Percentiles rank a stretch among this genome's conserved stretches.
Conservation (phyloP, 2,329 filamentous ascomycete species). For the Penicillium thymicola region DNA sequence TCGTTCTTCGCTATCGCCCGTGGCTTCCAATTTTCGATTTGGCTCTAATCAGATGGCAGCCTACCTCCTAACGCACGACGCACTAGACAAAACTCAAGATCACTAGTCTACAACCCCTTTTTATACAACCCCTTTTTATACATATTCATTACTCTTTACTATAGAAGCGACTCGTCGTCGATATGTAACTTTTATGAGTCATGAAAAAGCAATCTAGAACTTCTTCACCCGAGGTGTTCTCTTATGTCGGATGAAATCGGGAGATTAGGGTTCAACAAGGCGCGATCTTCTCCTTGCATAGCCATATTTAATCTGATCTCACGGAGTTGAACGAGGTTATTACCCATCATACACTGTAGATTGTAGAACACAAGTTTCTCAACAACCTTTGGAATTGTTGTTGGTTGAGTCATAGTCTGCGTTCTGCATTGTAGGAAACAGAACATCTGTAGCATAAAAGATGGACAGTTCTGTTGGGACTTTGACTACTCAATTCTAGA, state of each 20-base stretch:
- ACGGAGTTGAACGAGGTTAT: neutral
- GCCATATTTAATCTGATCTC: neutral
- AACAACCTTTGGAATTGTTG: neutral
- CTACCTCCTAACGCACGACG: neutral
- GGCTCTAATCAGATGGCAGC: neutral
- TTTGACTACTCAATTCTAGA: neutral
- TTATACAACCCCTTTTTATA: neutral
- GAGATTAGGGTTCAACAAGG: slow-evolving; percentile 1
- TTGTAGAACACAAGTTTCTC: neutral
- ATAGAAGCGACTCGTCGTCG: rapidly evolving
- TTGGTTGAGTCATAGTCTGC: slow-evolving; percentile 2
- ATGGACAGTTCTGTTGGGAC: neutral
- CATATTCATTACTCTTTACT: neutral
- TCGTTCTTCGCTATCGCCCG: neutral
- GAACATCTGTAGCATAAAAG: slow-evolving; percentile 4
- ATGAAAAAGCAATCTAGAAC: neutral
- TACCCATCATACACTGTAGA: slow-evolving; percentile 9
- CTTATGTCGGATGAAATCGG: slow-evolving; percentile 7
- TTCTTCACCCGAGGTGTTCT: neutral
- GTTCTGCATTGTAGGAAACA: slow-evolving; percentile 10
- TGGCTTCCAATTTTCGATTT: too few species aligned
- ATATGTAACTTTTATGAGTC: neutral
- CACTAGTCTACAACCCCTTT: neutral
- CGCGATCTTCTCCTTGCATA: neutral
- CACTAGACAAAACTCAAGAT: neutral